Evolutionary conservation across 768 basidiomycete species (phyloP).

Genomic region (Megacollybia marginata): DNA sequence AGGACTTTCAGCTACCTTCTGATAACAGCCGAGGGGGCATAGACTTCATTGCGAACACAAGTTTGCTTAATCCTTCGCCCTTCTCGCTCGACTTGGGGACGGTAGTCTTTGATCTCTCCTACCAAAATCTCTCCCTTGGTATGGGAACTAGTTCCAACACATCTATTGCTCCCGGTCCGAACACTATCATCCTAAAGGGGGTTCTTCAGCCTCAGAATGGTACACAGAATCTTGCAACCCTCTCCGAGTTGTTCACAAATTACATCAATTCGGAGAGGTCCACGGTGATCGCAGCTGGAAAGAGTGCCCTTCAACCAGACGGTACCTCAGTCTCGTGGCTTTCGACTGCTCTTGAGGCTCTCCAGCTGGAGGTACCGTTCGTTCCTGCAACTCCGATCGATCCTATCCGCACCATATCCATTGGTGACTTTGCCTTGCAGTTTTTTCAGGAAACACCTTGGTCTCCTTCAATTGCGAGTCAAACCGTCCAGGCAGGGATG

Average conservation of each 20-base stretch:
- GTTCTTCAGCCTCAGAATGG: slow-evolving; percentile 46
- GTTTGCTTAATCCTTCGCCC: slow-evolving; percentile 41
- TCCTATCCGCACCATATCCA: slow-evolving; percentile 58
- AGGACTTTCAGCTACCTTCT: slow-evolving; percentile 57
- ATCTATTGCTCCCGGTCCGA: slow-evolving; percentile 46
- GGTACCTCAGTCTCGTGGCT: slow-evolving; percentile 60
- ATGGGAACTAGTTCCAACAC: slow-evolving; percentile 45
- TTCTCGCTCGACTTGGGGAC: slow-evolving; percentile 67
- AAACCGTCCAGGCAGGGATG: slow-evolving; percentile 55
- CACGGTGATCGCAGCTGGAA: slow-evolving; percentile 51
- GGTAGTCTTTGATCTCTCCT: slow-evolving; percentile 53
- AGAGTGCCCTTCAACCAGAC: slow-evolving; percentile 50
- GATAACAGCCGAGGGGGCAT: slow-evolving; percentile 65
- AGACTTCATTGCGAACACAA: slow-evolving; percentile 50
- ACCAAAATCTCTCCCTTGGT: slow-evolving; percentile 50
- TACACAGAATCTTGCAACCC: slow-evolving; percentile 32
- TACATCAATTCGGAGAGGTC: slow-evolving; percentile 61
- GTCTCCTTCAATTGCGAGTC: slow-evolving; percentile 49
- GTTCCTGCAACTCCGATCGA: slow-evolving; percentile 40
- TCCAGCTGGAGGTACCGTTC: slow-evolving; percentile 60
- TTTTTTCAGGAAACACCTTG: slow-evolving; percentile 51
- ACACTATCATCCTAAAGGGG: slow-evolving; percentile 53
- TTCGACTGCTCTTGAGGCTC: slow-evolving; percentile 46
- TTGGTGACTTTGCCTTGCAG: slow-evolving; percentile 48
- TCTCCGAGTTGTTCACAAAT: slow-evolving; percentile 61